A percentile compares a stretch with the other conserved stretches of the same genome.
Conservation (phyloP, 106 monocot genomes). For the Acanthochlamys bracteata region DNA sequence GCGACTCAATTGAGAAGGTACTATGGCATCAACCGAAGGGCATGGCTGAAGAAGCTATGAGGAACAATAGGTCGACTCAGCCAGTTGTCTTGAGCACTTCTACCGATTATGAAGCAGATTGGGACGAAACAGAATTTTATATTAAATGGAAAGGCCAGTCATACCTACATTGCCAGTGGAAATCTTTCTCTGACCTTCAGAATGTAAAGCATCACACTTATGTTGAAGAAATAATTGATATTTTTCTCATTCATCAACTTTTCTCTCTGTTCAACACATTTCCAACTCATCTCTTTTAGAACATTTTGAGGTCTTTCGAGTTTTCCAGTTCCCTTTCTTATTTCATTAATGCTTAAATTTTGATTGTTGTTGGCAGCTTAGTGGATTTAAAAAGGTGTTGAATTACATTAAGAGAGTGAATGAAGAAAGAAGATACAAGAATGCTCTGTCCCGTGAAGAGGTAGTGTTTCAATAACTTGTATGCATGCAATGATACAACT, state of each 20-base stretch:
- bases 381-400: conserved; percentile 89
- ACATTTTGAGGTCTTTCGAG: not conserved
- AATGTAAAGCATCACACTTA: conserved; percentile 42
- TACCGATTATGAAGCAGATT: conserved; percentile 47
- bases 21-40: conserved; percentile 90
- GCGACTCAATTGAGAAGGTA: conserved; percentile 85
- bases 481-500: too few relatives aligned
- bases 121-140: conserved; percentile 89
- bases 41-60: conserved; percentile 63
- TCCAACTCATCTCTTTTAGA: not conserved
- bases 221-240: not conserved
- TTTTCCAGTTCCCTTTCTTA: not conserved
- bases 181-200: conserved; percentile 70
- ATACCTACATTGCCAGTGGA: conserved; percentile 93
- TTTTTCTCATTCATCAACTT: not conserved
- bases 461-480: conserved; percentile 16
- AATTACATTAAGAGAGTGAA: conserved; percentile 88
- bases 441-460: conserved; percentile 87
- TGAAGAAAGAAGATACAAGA: conserved; percentile 81
- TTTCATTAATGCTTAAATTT: not conserved
- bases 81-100: conserved; percentile 44
- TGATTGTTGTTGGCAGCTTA: conserved; percentile 43
- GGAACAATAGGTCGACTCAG: conserved; percentile 42
- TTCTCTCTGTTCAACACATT: too few relatives aligned
- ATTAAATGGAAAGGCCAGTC: conserved; percentile 99